Conservation (phyloP, 2,329 filamentous ascomycete species). For the Colletotrichum caudatum region DNA sequence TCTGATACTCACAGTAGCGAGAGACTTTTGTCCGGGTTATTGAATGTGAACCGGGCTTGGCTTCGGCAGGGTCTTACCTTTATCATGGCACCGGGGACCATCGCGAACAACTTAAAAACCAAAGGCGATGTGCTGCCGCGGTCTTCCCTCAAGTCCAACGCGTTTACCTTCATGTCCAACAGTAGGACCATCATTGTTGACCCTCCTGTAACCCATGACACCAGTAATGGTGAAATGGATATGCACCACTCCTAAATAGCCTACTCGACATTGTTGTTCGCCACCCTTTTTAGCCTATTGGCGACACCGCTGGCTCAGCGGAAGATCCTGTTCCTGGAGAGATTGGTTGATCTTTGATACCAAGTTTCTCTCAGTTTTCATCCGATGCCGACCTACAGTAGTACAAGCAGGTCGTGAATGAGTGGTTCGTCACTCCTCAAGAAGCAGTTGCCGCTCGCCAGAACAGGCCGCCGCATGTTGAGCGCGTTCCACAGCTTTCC, state of each 20-base stretch:
- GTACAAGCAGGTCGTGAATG: slow-evolving; percentile 27
- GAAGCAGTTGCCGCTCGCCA: slow-evolving; percentile 9
- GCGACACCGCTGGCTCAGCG: slow-evolving; percentile 22
- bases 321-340: slow-evolving; percentile 30
- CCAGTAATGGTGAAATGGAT: slow-evolving; percentile 34
- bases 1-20: too few species aligned
- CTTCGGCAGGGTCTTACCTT: too few species aligned
- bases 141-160: not conserved
- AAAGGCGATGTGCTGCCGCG: not conserved
- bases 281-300: slow-evolving; percentile 31
- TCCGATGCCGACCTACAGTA: slow-evolving; percentile 34
- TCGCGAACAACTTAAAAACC: not conserved
- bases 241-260: slow-evolving; percentile 22
- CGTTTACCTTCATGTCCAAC: not conserved
- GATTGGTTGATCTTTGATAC: slow-evolving; percentile 23
- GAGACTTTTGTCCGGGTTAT: too few species aligned
- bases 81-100: slow-evolving; percentile 20
- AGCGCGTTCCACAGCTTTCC: slow-evolving; percentile 43
- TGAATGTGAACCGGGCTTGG: too few species aligned
- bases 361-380: slow-evolving; percentile 22
- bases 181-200: slow-evolving; percentile 11
- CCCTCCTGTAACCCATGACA: slow-evolving; percentile 26
- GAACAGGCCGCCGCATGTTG: slow-evolving; percentile 11
- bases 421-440: slow-evolving; percentile 32
- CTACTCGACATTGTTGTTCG: slow-evolving; percentile 30